Base-by-base conservation (phyloP, 495 filamentous ascomycete species). In the Penicillium pulvis region DNA sequence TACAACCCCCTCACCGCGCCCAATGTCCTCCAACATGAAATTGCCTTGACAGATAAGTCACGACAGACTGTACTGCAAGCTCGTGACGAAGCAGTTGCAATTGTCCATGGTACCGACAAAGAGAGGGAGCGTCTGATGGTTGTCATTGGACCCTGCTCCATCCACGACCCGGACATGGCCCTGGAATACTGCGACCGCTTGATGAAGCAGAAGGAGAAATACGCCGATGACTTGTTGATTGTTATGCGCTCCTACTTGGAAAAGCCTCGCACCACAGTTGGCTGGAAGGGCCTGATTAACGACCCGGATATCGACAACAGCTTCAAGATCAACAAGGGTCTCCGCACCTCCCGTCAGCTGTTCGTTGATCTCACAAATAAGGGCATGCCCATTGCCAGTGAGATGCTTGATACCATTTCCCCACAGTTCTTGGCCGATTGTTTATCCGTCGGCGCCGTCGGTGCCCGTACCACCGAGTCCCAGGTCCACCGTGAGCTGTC, bases 251-350 rank as follows among this genome's bases (percentile, higher is more conserved):
- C 91, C 51, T 99, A 99, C 82, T 86, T 99, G 30, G 95, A 99
- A 81, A 99, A 99, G 80, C 95, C 95, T 23, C 87, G 95, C 62
- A 99, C 95, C 14, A 99, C 95, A 0, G 93, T 99, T 16, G 95
- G 95, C 53, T 99, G 95, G 95, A 99, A 99, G 78, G 95, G 95
- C 14, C 81, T 99, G 60, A 96, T 99, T 79, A 99, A 99, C 73
- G 95, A 99, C 76, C 95, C 95, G 8, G 93, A 98, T 63, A 96
- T 99, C 72, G 93, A 99, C 74, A 92, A 97, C 69, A 93, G 89
- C 74, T 98, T 97, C 85, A 87, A 97, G 74, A 98, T 99, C 78
- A 99, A 98, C 82, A 97, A 97, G 79, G 95, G 95, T 3, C 73
- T 99, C 70, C 86, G 90, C 47, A 79, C 88, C 28, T 91, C 92